Evolutionary conservation across 176 grass and related monocot genomes (phyloP).

Genomic region (Ananas comosus): DNA sequence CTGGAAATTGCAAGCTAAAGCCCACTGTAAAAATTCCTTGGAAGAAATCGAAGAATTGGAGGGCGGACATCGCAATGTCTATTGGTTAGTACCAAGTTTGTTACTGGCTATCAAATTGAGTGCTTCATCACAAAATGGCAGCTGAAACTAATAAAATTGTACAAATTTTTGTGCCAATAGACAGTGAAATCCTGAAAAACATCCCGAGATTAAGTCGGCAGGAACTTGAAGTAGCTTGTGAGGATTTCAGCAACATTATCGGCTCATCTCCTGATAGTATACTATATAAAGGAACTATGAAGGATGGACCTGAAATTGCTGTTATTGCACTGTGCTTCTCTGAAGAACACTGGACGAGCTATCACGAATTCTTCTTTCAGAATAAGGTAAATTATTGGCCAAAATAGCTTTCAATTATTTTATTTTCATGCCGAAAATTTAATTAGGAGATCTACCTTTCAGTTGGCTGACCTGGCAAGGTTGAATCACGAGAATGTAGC

Average conservation of each 20-base stretch:
- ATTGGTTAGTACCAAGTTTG: conserved; percentile 38
- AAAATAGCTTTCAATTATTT: not conserved
- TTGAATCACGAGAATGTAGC: conserved; percentile 81
- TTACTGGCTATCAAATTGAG: not conserved
- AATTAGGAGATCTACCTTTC: conserved; percentile 11
- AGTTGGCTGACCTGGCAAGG: conserved; percentile 77
- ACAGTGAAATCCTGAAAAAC: conserved; percentile 78
- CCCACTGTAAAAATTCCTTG: conserved; percentile 56
- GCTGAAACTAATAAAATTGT: not conserved
- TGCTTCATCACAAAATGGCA: not conserved
- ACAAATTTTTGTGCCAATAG: conserved; percentile 25
- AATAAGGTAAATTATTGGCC: conserved; percentile 43
- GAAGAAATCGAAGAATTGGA: conserved; percentile 59
- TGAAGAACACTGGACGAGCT: conserved; percentile 71
- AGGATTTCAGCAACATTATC: conserved; percentile 99
- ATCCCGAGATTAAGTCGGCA: conserved; percentile 56
- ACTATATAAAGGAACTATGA: conserved; percentile 93
- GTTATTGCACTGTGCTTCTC: conserved; percentile 70
- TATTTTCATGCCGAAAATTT: conserved; percentile 1
- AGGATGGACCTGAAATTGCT: conserved; percentile 73
- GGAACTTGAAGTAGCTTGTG: conserved; percentile 92
- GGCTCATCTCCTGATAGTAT: conserved; percentile 59
- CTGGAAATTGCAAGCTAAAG: conserved; percentile 63
- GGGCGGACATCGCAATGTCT: conserved; percentile 55
- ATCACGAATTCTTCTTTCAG: conserved; percentile 82